A percentile compares a stretch with the other conserved stretches of the same genome.
Conservation (phyloP, 2,329 filamentous ascomycete genomes). For the Bisporella sp. region DNA sequence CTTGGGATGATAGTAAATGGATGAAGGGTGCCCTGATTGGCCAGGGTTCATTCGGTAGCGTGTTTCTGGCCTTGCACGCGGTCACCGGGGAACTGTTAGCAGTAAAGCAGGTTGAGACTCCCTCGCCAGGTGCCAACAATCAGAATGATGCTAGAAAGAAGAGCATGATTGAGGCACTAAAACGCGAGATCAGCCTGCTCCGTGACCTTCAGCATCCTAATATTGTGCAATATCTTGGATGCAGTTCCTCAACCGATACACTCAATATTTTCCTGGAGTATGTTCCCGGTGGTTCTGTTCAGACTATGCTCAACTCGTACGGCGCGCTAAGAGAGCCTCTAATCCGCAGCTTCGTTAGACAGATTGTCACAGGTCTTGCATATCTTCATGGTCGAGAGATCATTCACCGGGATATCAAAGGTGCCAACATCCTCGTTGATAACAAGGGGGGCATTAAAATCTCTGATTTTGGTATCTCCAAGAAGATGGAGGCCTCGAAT, state of each 20-base stretch:
- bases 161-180: slow-evolving; percentile 94
- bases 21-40: slow-evolving; percentile 98
- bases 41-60: slow-evolving; percentile 91
- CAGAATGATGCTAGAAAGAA: slow-evolving; percentile 88
- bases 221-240: slow-evolving; percentile 96
- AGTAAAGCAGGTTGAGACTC: slow-evolving; percentile 95
- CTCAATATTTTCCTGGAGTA: slow-evolving; percentile 99
- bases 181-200: slow-evolving; percentile 90
- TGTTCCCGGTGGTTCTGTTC: slow-evolving; percentile 92
- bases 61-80: slow-evolving; percentile 90
- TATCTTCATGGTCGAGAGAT: slow-evolving; percentile 94
- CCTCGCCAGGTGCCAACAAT: slow-evolving; percentile 68
- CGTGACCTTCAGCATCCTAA: slow-evolving; percentile 93
- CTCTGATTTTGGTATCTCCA: slow-evolving; percentile 97
- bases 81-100: slow-evolving; percentile 96
- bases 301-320: slow-evolving; percentile 98
- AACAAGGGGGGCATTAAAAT: slow-evolving; percentile 99
- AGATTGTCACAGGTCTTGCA: slow-evolving; percentile 86
- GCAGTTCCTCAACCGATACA: slow-evolving; percentile 81
- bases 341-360: slow-evolving; percentile 91
- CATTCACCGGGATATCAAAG: slow-evolving; percentile 98
- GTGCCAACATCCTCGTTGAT: slow-evolving; percentile 96
- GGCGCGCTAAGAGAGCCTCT: slow-evolving; percentile 89
- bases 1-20: slow-evolving; percentile 96
- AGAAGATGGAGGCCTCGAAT: slow-evolving; percentile 90